Evolutionary conservation across 2,329 filamentous ascomycete genomes (phyloP), one percentile per base, ranked within the genome.

Genomic region (Trichoderma oligosporum): DNA sequence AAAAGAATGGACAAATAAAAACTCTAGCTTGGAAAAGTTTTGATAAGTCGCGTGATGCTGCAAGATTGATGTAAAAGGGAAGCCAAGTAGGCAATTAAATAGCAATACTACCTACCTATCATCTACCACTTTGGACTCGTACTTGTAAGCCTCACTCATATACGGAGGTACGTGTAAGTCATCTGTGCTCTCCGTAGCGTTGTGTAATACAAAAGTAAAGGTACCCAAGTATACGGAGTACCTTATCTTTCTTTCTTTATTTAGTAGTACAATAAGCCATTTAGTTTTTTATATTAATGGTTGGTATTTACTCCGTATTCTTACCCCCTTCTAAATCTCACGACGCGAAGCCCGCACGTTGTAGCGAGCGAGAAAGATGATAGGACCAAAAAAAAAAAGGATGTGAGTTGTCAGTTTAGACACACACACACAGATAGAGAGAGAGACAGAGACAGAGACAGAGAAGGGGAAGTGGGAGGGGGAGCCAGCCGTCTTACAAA

Each of bases 1-100:
- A 8, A 29, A 22, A 9, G 16, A 14, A 45, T 24, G 51, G 41
- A 38, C 51, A 55, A 46, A 54, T 54, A 31, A 46, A 54, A 38
- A 24, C 31, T 3, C 41, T 14, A 18, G 29, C 39, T 38, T 42
- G 8, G 31, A 35, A 46, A 54, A 45, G 51, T 36, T 45, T 22
- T 46, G 51, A 27, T 22, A 41, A 46, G 51, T 55, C 51, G 51
- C 51, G 51, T 55, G 51, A 46, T 55, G 51, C 51, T 55, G 51
- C 41, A 55, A 46, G 31, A 31, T 38, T 54, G 51, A 31, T 45
- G 39, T 14, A 45, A 53, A 45, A 33, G 41, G 22, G 31, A 38
- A 54, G 31, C 49, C 39, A 29, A 39, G 49, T 11, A 20, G 36
- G 38, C 38, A 20, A 6, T 20, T 53, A n/a, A n/a, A n/a, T n/a